Evolutionary conservation across 805 yeast species (phyloP).

Genomic region (Wickerhamiella occidentalis): DNA sequence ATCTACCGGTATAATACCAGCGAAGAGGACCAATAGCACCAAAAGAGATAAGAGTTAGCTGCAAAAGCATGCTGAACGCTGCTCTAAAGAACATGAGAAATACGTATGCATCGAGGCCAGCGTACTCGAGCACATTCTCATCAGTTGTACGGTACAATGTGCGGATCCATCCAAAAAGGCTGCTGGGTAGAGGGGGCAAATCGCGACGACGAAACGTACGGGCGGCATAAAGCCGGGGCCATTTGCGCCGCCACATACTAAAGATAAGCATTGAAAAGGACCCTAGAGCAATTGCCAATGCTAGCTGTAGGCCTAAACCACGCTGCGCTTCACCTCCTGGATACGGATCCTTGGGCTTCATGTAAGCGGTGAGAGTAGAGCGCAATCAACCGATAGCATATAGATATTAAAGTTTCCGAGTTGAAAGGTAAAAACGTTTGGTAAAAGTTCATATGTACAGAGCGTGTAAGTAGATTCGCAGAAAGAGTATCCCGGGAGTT

Average conservation of each 20-base stretch:
- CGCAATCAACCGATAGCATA: no score
- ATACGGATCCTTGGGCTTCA: conserved; percentile 7
- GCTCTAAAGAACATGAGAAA: conserved; percentile 82
- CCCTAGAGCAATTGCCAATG: conserved; percentile 60
- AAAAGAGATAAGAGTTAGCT: conserved; percentile 58
- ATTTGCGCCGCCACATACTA: conserved; percentile 54
- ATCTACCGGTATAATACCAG: conserved; percentile 68
- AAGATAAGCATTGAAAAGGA: conserved; percentile 53
- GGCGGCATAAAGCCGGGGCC: conserved; percentile 79
- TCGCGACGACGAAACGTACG: conserved; percentile 44
- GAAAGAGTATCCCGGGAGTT: no score
- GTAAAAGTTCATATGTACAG: no score
- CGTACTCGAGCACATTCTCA: conserved; percentile 67
- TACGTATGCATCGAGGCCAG: conserved; percentile 91
- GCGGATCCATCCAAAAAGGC: conserved; percentile 73
- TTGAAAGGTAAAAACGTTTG: no score
- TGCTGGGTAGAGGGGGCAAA: conserved; percentile 46
- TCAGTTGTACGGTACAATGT: conserved; percentile 55
- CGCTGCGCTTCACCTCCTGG: conserved; percentile 27
- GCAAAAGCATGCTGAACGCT: conserved; percentile 57
- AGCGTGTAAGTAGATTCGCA: no score
- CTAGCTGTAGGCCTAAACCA: conserved; percentile 66
- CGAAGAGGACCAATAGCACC: conserved; percentile 74
- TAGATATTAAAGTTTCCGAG: no score
- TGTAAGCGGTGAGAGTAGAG: neutral